Conservation (phyloP, 495 filamentous ascomycete species). For the Podospora didyma region DNA sequence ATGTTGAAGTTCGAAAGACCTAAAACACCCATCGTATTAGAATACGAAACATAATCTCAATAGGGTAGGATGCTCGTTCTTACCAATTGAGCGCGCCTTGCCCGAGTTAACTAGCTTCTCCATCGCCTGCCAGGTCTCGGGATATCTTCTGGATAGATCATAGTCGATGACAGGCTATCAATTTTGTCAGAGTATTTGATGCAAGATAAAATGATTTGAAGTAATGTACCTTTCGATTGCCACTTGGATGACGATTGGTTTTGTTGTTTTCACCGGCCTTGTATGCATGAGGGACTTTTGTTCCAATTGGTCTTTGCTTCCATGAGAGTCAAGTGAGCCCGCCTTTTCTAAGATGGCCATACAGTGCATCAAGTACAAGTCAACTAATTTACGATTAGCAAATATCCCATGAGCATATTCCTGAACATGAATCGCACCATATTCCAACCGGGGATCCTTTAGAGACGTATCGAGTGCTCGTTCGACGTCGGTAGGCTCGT, state of each 20-base stretch:
- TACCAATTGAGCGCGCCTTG: slow-evolving; percentile 32
- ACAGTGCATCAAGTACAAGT: slow-evolving; percentile 36
- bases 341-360: slow-evolving; percentile 2
- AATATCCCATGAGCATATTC: background rate
- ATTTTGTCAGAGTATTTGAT: background rate
- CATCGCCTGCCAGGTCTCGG: slow-evolving; percentile 34
- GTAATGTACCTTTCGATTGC: slow-evolving; percentile 25
- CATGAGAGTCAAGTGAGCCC: background rate
- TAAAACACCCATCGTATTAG: background rate
- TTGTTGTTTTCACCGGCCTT: slow-evolving; percentile 23
- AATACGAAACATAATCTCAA: background rate
- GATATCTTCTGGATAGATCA: slow-evolving; percentile 28
- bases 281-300: slow-evolving; percentile 33
- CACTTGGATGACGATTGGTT: slow-evolving; percentile 31
- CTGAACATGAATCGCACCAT: slow-evolving; percentile 12
- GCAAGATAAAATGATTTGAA: background rate
- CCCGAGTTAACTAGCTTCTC: slow-evolving; percentile 29
- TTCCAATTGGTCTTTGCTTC: background rate
- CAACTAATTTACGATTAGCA: slow-evolving; percentile 15
- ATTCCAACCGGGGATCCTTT: slow-evolving; percentile 24
- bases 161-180: slow-evolving; percentile 27
- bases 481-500: slow-evolving; percentile 28
- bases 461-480: slow-evolving; percentile 22
- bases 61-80: background rate
- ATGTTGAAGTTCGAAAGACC: slow-evolving; percentile 39